Evolutionary conservation across 2,329 filamentous ascomycete genomes (phyloP).

Genomic region (Fusarium tuaranense): DNA sequence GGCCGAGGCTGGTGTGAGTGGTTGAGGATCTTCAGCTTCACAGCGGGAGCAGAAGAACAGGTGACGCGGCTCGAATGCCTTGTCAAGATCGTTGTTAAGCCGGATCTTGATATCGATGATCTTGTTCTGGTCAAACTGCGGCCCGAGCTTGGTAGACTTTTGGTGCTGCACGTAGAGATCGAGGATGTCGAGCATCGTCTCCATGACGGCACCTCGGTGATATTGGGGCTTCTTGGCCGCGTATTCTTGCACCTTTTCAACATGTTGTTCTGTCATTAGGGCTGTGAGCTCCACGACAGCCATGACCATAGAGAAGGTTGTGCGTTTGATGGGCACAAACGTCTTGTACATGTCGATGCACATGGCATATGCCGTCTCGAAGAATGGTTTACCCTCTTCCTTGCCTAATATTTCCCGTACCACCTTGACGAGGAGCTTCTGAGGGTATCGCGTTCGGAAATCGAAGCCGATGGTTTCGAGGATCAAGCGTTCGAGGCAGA

Average conservation of each 20-base stretch:
- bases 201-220: constrained; percentile 64
- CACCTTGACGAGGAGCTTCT: constrained; percentile 86
- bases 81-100: constrained; percentile 84
- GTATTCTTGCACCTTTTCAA: constrained; percentile 64
- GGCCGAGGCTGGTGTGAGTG: constrained; percentile 45
- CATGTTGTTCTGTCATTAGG: constrained; percentile 65
- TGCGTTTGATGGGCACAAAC: constrained; percentile 91
- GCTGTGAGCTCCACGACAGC: constrained; percentile 85
- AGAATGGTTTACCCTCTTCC: constrained; percentile 63
- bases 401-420: constrained; percentile 66
- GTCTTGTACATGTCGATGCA: constrained; percentile 93
- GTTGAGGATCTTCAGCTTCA: constrained; percentile 53
- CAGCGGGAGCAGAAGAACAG: constrained; percentile 69
- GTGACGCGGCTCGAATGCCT: constrained; percentile 71
- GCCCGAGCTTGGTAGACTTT: constrained; percentile 78
- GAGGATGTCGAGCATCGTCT: constrained; percentile 89
- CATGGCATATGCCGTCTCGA: constrained; percentile 81
- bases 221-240: constrained; percentile 61
- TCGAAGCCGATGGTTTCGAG: constrained; percentile 95
- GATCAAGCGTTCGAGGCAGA: constrained; percentile 91
- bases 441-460: constrained; percentile 89
- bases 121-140: constrained; percentile 76
- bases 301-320: constrained; percentile 85
- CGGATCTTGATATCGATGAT: constrained; percentile 90
- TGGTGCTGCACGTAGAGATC: constrained; percentile 92